Percentiles rank a stretch among this genome's conserved stretches.
Evolutionary conservation across 2,329 filamentous ascomycete genomes (phyloP).

Genomic region (Ceratocystis colombiana): DNA sequence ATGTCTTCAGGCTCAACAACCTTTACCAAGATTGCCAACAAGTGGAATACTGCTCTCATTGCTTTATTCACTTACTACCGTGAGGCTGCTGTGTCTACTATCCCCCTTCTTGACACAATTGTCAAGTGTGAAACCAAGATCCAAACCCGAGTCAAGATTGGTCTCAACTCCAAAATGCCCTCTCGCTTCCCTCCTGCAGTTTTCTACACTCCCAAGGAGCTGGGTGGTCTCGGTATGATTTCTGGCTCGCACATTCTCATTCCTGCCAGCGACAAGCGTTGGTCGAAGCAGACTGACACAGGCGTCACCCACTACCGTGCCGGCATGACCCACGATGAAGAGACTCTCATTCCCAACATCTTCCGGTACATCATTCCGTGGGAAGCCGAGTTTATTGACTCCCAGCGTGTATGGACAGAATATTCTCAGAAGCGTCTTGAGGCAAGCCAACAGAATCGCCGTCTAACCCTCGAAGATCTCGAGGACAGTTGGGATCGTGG

Average conservation of each 20-base stretch:
- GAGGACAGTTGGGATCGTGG: slow-evolving; percentile 98
- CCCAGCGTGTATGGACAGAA: slow-evolving; percentile 96
- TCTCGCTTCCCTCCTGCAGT: slow-evolving; percentile 96
- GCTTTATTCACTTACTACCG: slow-evolving; percentile 97
- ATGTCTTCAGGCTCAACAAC: slow-evolving; percentile 99
- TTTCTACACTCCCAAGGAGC: slow-evolving; percentile 96
- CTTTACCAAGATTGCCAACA: slow-evolving; percentile 99
- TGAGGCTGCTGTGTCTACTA: slow-evolving; percentile 91
- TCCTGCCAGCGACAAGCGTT: slow-evolving; percentile 92
- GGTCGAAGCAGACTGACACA: slow-evolving; percentile 95
- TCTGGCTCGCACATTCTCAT: slow-evolving; percentile 97
- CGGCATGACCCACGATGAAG: slow-evolving; percentile 96
- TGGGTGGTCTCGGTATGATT: slow-evolving; percentile 97
- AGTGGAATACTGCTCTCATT: slow-evolving; percentile 98
- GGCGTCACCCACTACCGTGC: slow-evolving; percentile 94
- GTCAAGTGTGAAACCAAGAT: slow-evolving; percentile 99
- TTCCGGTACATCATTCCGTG: slow-evolving; percentile 99
- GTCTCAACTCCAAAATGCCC: slow-evolving; percentile 98
- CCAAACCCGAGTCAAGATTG: slow-evolving; percentile 96
- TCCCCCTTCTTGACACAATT: slow-evolving; percentile 88
- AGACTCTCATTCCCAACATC: slow-evolving; percentile 96
- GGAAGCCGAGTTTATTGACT: slow-evolving; percentile 98
- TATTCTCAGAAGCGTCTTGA: slow-evolving; percentile 97
- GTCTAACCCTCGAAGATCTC: slow-evolving; percentile 86
- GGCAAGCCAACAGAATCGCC: slow-evolving; percentile 92